Percentiles rank a stretch among this genome's conserved stretches.
phyloP scores from a whole-genome alignment of 129 eudicot genomes.

The Artemisia tridentata region DNA sequence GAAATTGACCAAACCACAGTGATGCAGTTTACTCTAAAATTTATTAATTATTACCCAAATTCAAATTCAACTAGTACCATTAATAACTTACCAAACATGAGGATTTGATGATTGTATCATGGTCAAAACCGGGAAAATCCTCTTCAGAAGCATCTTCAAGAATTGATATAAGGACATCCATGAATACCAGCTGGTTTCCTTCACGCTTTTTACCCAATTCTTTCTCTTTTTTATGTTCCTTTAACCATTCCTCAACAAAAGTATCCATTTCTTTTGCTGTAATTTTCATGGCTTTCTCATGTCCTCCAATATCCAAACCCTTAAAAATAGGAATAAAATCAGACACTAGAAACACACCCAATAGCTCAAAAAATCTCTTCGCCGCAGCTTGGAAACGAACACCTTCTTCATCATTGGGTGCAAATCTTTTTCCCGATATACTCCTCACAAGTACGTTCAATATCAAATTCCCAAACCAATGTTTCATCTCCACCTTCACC shows the following conservation, averaged over 20 bases:
- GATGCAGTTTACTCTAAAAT: too few relatives aligned
- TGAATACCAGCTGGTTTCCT: slow-evolving; percentile 20
- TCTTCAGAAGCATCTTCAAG: slow-evolving; percentile 22
- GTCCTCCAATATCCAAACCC: slow-evolving; percentile 38
- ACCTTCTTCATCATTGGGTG: slow-evolving; percentile 12
- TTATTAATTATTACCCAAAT: too few relatives aligned
- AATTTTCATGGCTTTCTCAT: slow-evolving; percentile 32
- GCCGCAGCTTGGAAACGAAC: slow-evolving; percentile 6
- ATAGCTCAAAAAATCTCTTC: slow-evolving; percentile 16
- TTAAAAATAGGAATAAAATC: slow-evolving; percentile 31
- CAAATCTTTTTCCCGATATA: slow-evolving; percentile 21
- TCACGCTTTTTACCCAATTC: background rate
- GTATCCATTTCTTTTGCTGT: slow-evolving; percentile 31
- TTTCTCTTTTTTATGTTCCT: slow-evolving; percentile 16
- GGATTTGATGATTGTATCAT: too few relatives aligned
- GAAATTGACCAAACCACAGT: too few relatives aligned
- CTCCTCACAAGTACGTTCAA: slow-evolving; percentile 13
- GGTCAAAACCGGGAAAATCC: background rate
- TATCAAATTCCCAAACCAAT: slow-evolving; percentile 28
- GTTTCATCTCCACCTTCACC: slow-evolving; percentile 29
- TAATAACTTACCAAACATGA: too few relatives aligned
- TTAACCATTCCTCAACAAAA: slow-evolving; percentile 28
- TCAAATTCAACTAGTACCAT: too few relatives aligned
- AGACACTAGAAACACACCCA: slow-evolving; percentile 29
- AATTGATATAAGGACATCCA: slow-evolving; percentile 24